Evolutionary conservation across 2,329 filamentous ascomycete genomes (phyloP).

Genomic region (Aspergillus sp.): DNA sequence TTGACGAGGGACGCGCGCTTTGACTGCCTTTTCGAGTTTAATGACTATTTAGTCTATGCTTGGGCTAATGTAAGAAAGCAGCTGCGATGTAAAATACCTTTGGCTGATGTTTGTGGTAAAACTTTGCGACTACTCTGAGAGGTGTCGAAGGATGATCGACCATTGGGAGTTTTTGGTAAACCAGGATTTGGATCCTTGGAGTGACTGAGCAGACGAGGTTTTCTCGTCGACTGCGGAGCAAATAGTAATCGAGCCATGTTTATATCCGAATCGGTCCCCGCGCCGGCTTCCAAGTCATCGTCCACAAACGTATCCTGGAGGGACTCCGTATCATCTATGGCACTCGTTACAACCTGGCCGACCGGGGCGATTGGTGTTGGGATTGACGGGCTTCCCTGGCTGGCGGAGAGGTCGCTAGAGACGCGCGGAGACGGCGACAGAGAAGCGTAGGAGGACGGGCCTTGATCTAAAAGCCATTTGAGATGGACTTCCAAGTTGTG

Average conservation of each 20-base stretch:
- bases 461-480: conserved; percentile 47
- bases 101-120: conserved; percentile 9
- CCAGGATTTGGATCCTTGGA: conserved; percentile 19
- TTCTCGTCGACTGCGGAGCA: conserved; percentile 39
- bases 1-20: conserved; percentile 19
- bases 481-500: conserved; percentile 48
- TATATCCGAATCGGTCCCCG: conserved; percentile 26
- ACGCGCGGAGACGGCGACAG: conserved; percentile 30
- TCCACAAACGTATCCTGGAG: conserved; percentile 8
- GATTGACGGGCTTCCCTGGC: conserved; percentile 6
- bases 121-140: conserved; percentile 5
- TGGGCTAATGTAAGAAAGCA: background rate
- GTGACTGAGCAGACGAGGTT: conserved; percentile 41
- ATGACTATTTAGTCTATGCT: conserved; percentile 5
- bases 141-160: conserved; percentile 12
- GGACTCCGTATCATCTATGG: conserved; percentile 14
- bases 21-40: conserved; percentile 14
- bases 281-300: conserved; percentile 23
- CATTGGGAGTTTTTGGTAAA: conserved; percentile 23
- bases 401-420: conserved; percentile 13
- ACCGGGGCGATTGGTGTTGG: conserved; percentile 6
- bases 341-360: conserved; percentile 6
- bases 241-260: conserved; percentile 48
- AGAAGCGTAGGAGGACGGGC: conserved; percentile 33
- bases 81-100: conserved; percentile 24